Percentiles rank a stretch among this genome's conserved stretches.
Evolutionary conservation across 1,139 yeast genomes (phyloP).

Genomic region (Pneumocystis sp.): DNA sequence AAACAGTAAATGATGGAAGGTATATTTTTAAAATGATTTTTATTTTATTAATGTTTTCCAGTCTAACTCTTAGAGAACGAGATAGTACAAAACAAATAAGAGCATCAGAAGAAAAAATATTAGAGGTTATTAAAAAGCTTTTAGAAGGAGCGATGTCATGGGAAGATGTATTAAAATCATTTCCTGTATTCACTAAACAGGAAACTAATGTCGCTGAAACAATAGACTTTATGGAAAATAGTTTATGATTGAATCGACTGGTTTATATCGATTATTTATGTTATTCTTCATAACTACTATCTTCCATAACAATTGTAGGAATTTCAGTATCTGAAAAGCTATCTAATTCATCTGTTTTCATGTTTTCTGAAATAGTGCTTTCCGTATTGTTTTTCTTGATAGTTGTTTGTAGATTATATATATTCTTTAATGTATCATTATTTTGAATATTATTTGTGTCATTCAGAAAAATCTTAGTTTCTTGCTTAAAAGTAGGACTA

Average conservation of each 20-base stretch:
- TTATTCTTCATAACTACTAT: background rate
- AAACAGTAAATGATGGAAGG: constrained; percentile 62
- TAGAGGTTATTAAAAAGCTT: constrained; percentile 50
- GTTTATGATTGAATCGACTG: background rate
- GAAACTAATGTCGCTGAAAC: background rate
- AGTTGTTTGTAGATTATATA: background rate
- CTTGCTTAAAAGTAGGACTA: background rate
- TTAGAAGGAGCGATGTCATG: constrained; percentile 7
- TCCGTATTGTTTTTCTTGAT: background rate
- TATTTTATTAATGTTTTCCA: constrained; percentile 16
- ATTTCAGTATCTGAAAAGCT: background rate
- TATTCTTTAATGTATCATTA: background rate
- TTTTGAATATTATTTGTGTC: background rate
- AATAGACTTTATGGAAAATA: background rate
- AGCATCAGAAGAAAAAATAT: constrained; percentile 66
- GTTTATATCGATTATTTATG: background rate
- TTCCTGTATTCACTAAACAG: constrained; percentile 9
- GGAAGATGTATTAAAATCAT: constrained; percentile 10
- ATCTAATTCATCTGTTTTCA: background rate
- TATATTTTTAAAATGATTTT: background rate
- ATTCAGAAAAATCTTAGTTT: background rate
- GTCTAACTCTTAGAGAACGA: constrained; percentile 94
- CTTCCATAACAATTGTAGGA: background rate
- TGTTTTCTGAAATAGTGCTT: background rate
- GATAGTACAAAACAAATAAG: constrained; percentile 95